Evolutionary conservation across 345 rosid genomes (phyloP).

Genomic region (Acer campestre): DNA sequence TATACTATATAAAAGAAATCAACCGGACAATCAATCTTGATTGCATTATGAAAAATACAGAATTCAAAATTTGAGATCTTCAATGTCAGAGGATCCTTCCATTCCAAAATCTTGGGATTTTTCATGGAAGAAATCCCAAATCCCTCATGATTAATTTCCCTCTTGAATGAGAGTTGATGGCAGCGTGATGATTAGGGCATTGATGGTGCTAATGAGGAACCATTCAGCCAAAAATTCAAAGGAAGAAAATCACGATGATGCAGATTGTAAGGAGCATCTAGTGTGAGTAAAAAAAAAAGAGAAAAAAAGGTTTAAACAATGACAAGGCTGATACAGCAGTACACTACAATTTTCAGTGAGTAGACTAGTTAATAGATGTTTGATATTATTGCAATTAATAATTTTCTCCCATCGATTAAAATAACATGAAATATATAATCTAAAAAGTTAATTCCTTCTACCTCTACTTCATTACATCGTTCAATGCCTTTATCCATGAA

Average conservation of each 20-base stretch:
- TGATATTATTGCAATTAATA: background rate
- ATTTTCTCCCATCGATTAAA: background rate
- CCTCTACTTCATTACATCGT: background rate
- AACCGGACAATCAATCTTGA: slow-evolving; percentile 7
- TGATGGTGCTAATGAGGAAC: background rate
- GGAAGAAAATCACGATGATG: background rate
- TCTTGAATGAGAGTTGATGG: background rate
- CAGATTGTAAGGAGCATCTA: background rate
- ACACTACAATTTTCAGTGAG: background rate
- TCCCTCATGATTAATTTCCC: background rate
- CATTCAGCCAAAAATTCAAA: background rate
- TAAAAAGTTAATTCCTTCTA: background rate
- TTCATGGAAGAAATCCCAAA: background rate
- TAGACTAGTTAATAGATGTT: background rate
- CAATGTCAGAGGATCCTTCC: background rate
- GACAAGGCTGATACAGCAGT: background rate
- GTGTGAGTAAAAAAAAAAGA: background rate
- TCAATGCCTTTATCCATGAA: background rate
- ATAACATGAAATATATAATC: background rate
- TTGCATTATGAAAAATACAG: background rate
- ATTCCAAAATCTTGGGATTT: background rate
- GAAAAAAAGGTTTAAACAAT: background rate
- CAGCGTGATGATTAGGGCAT: background rate
- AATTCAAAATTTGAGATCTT: background rate
- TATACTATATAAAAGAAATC: background rate